Percentiles rank a stretch among this genome's conserved stretches.
These are phyloP conservation scores for Trichoderma erinaceum DNA, from an alignment of 495 filamentous ascomycete genomes.

Conservation along the genomic window DNA sequence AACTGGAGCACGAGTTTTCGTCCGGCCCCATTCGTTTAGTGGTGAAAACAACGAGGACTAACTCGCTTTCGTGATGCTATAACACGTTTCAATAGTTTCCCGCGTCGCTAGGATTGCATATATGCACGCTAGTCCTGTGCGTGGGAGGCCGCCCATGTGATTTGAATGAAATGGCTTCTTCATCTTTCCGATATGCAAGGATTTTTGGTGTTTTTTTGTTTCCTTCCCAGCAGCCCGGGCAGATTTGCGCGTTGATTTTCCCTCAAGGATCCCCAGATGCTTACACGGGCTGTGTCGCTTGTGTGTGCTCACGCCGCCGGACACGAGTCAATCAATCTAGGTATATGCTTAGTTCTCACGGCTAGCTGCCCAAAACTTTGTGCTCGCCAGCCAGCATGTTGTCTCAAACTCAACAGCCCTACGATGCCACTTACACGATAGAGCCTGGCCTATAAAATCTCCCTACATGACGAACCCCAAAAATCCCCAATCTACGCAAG, in stretches of 20 bases:
- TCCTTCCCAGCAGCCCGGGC: neutral
- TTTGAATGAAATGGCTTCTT: neutral
- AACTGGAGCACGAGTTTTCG: constrained; percentile 2
- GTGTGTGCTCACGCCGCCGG: neutral
- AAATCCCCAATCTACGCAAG: neutral
- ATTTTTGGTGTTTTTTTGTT: neutral
- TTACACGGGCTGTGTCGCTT: neutral
- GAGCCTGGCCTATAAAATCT: neutral
- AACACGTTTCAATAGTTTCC: neutral
- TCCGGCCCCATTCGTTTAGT: neutral
- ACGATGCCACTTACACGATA: too few relatives aligned
- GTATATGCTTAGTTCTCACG: neutral
- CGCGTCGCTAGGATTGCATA: neutral
- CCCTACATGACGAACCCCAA: constrained; percentile 6
- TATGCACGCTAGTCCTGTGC: neutral
- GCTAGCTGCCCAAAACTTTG: neutral
- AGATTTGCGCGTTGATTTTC: neutral
- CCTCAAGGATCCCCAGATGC: neutral
- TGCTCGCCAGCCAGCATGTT: neutral
- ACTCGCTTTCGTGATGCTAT: neutral
- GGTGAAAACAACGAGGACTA: neutral
- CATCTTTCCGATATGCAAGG: neutral
- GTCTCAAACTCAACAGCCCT: neutral
- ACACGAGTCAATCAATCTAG: neutral
- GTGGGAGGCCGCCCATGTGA: constrained; percentile 11